A percentile compares a stretch with the other conserved stretches of the same genome.
Evolutionary conservation across 2,329 filamentous ascomycete species (phyloP).

Genomic region (Monosporascus sp.): DNA sequence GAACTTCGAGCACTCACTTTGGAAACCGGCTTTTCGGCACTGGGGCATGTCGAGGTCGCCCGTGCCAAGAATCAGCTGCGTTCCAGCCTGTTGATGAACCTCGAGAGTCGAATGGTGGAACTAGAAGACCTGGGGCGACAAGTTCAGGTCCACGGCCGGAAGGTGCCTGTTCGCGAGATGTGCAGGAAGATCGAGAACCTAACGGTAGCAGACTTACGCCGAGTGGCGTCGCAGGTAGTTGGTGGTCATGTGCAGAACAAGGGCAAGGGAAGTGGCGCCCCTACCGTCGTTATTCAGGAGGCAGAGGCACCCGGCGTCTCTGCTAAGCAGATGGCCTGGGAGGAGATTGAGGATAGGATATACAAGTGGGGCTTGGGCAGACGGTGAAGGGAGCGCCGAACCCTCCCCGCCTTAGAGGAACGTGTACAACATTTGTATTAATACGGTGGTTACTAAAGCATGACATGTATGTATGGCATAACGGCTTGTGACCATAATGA

Average conservation of each 20-base stretch:
- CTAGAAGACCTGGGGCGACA: conserved; percentile 92
- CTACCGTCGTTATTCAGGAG: conserved; percentile 93
- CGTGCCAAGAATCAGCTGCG: conserved; percentile 96
- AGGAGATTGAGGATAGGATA: conserved; percentile 84
- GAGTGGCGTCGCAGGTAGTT: conserved; percentile 75
- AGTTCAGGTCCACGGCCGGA: conserved; percentile 92
- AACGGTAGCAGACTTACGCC: conserved; percentile 72
- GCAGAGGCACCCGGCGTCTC: conserved; percentile 68
- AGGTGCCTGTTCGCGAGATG: conserved; percentile 91
- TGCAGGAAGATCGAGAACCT: conserved; percentile 78
- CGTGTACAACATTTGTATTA: neutral
- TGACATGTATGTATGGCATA: neutral
- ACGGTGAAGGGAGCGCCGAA: conserved; percentile 22
- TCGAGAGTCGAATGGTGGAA: conserved; percentile 95
- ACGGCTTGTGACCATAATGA: neutral
- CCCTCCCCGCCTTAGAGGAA: neutral
- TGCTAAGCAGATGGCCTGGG: conserved; percentile 70
- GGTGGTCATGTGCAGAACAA: conserved; percentile 70
- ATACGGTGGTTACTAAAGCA: neutral
- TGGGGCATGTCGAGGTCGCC: conserved; percentile 74
- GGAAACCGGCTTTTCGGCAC: conserved; percentile 65
- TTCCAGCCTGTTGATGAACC: conserved; percentile 88
- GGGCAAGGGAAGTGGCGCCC: conserved; percentile 76
- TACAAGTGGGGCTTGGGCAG: conserved; percentile 76
- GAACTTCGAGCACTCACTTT: conserved; percentile 76